Evolutionary conservation across 805 yeast genomes (phyloP).

Genomic region (Metschnikowia amazonensis): DNA sequence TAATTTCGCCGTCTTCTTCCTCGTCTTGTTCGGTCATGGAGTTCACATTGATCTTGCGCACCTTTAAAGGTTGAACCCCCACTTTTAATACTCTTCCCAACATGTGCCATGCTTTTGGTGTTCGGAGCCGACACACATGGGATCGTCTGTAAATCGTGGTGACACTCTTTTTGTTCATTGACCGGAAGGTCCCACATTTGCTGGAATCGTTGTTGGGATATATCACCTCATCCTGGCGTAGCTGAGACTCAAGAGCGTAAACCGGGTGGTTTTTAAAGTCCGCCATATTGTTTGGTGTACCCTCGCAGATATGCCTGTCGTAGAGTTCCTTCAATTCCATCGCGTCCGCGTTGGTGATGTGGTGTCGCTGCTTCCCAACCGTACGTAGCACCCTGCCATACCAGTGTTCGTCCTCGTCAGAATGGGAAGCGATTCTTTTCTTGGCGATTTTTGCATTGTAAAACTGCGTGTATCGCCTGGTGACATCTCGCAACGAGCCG

Average conservation of each 20-base stretch:
- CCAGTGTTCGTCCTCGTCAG: constrained; percentile 58
- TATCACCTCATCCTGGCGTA: constrained; percentile 68
- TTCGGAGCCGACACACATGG: constrained; percentile 58
- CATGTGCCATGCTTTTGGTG: constrained; percentile 85
- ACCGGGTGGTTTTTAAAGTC: constrained; percentile 87
- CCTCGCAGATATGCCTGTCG: constrained; percentile 66
- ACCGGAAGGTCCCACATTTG: constrained; percentile 66
- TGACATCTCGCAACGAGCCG: constrained; percentile 73
- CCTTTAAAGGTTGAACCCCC: constrained; percentile 64
- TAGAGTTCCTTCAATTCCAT: constrained; percentile 60
- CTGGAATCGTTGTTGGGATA: constrained; percentile 53
- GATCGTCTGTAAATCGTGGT: constrained; percentile 66
- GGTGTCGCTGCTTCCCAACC: constrained; percentile 22
- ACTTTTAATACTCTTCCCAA: constrained; percentile 69
- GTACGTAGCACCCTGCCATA: constrained; percentile 45
- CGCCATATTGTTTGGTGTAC: constrained; percentile 78
- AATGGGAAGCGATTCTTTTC: constrained; percentile 59
- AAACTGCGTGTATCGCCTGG: constrained; percentile 70
- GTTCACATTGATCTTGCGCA: constrained; percentile 6
- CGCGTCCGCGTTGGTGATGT: constrained; percentile 38
- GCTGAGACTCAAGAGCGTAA: constrained; percentile 73
- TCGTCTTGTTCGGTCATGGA: constrained; percentile 37
- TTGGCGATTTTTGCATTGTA: constrained; percentile 74
- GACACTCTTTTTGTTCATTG: constrained; percentile 23
- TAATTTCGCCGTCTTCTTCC: constrained; percentile 47